Evolutionary conservation across 352 stramenopile genomes (phyloP), one percentile per base, ranked within the genome.

Genomic region (Plasmopara halstedii): DNA sequence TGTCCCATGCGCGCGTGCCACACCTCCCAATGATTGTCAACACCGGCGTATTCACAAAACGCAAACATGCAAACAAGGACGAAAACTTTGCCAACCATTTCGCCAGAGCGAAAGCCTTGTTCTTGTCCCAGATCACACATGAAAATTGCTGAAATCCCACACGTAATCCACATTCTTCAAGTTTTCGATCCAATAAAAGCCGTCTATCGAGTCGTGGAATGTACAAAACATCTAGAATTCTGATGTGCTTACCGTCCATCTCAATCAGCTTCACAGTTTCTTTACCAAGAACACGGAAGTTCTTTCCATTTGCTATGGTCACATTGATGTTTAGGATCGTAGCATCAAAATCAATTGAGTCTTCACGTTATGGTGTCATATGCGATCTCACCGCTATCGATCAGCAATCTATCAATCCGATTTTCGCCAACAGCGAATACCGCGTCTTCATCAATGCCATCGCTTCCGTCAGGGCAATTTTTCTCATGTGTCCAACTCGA

Each of bases 1-100:
- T 57, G 58, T 1, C 52, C 47, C 23, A 63, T 47, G 1, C 47
- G 42, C 8, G 53, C 53, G 5, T 63, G 52, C 34, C 39, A 63
- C 2, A 63, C 3, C 42, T 63, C 46, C 53, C 52, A 56, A 46
- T 59, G 17, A 41, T 18, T 48, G n/a, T 37, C 25, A 1, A 21
- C 11, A 1, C 17, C 34, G 0, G 20, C 0, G 49, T 64, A 49
- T 19, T 61, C 0, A 49, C 39, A 19, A 38, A 35, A 9, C 50
- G 25, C 40, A 5, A 49, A 9, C 15, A 62, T 18, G 3, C 27
- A 56, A 26, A 58, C 46, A 0, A 67, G 25, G 31, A 55, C 7
- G 43, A 53, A 59, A 1, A 37, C 42, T 19, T 56, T 56, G 13
- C 42, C 58, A 14, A 42, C 11, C 33, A 44, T 59, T 23, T 58